Base-by-base conservation (phyloP, 257 asterid genomes). In the Petunia axillaris region DNA sequence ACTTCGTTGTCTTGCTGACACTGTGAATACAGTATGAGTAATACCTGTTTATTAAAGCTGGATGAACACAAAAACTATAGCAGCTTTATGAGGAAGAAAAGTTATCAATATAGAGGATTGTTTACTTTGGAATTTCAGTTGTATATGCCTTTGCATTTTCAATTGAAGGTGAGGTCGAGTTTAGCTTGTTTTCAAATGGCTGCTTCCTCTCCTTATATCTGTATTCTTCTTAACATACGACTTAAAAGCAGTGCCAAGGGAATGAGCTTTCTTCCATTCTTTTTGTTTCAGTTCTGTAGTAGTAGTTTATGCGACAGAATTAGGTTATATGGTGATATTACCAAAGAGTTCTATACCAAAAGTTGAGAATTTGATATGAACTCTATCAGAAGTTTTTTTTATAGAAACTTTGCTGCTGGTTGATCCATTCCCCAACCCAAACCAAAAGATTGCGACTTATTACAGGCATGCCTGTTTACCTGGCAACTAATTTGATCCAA, bases 1-100 rank as follows among this genome's bases (percentile, higher is more conserved):
- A 85, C 78, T 94, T 54, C 91, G 98, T 36, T 91, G 91, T 59
- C 89, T 96, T 46, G 95, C 99, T 1, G 99, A 94, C 87, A 96
- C 91, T 83, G 90, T 85, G 41, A 94, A 89, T 81, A 91, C 93
- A 2, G 98, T 94, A 68, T 95, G 90, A 86, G 76, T 52, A 14
- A 53, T 37, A 37, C 37, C 54, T 13, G 73, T 65, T 65, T 65
- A 14, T 14, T 39, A 65, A 39, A 65, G 43, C 25, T 10, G 43
- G 25, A 2, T 16, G 76, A 70, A 70, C 59, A 16, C 41, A 8
- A 4, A 25, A 16, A 10, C 43, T 48, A 16, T 46, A 60, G 41
- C 66, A 38, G 25, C 40, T 64, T 39, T 13, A 38, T 39, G 35
- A n/a, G 14, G 10, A 13, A 4, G 0, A 2, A 38, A 38, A 1